phyloP scores from a whole-genome alignment of 352 stramenopile genomes.

The Phytopythium montanum region DNA sequence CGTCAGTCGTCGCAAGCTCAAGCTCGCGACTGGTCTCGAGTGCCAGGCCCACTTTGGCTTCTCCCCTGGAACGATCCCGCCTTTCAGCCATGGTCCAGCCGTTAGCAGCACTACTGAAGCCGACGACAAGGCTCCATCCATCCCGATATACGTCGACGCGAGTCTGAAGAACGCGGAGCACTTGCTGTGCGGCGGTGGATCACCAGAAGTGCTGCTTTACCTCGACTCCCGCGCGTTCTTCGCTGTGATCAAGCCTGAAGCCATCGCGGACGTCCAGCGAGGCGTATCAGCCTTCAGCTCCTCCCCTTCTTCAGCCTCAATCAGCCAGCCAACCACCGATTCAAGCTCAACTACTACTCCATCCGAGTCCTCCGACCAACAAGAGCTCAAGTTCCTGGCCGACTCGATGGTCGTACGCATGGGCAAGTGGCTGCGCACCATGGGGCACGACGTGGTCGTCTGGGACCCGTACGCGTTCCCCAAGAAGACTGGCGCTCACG shows the following conservation, averaged over 20 bases:
- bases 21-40: conserved; percentile 56
- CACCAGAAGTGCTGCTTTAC: conserved; percentile 37
- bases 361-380: too few relatives aligned
- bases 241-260: conserved; percentile 26
- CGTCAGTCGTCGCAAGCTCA: conserved; percentile 56
- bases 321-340: background rate
- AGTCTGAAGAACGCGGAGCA: conserved; percentile 28
- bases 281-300: conserved; percentile 16
- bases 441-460: conserved; percentile 70
- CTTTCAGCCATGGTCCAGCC: conserved; percentile 39
- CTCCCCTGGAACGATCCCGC: conserved; percentile 54
- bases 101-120: background rate
- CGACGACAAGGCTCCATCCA: background rate
- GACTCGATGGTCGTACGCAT: conserved; percentile 76
- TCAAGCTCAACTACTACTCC: background rate
- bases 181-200: conserved; percentile 47
- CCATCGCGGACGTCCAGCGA: conserved; percentile 33
- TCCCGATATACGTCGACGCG: conserved; percentile 39
- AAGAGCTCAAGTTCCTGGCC: conserved; percentile 61
- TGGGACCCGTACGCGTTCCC: conserved; percentile 42
- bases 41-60: conserved; percentile 63
- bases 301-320: background rate
- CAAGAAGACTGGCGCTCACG: conserved; percentile 23
- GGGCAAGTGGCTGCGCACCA: conserved; percentile 72
- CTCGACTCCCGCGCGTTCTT: conserved; percentile 41